Evolutionary conservation across 805 yeast species (phyloP), one percentile per base, ranked within the genome.

Genomic region (Wickerhamomyces hampshirensis): DNA sequence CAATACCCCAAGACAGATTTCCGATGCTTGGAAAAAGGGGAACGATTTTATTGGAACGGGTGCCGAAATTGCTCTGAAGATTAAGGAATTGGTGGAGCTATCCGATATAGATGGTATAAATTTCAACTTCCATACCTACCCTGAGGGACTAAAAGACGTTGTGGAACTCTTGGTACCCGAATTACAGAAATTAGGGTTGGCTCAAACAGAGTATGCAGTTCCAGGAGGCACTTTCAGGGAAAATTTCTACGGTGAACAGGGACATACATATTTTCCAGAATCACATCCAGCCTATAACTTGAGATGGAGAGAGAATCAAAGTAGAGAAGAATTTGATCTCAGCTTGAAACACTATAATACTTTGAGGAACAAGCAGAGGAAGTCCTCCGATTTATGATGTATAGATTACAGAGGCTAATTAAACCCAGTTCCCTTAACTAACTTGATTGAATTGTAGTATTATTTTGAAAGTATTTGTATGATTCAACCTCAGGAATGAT

Each of bases 91-190:
- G 18, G 17, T 33, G n/a, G 28, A 32, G 4, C 15, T 19, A 5
- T 19, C 29, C 30, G 40, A 33, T 21, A 17, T 37, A 33, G 40
- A 37, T 33, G 40, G 40, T 1, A 68, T 68, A 45, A 68, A 68
- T 38, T 52, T 68, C 28, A 60, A 64, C 4, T 57, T 65, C 42
- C 58, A 66, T 4, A 45, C 59, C 8, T 43, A 51, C 8, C 73
- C 73, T 14, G 63, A 59, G 8, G 42, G 61, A 6, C 60, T 60
- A 36, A 65, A 64, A 41, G 70, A 68, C 13, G 39, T 66, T 17
- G 63, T 65, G 14, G 62, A 66, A 13, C 40, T 47, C 18, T 48
- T 66, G 30, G 15, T 66, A 14, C 71, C 71, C 7, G 70, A 59
- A 32, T 48, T 66, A 32, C 59, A 59, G 42, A 40, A 36, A 17